Evolutionary conservation across 352 stramenopile species (phyloP), one percentile per base, ranked within the genome.

Genomic region (Globisporangium paroecandrum): DNA sequence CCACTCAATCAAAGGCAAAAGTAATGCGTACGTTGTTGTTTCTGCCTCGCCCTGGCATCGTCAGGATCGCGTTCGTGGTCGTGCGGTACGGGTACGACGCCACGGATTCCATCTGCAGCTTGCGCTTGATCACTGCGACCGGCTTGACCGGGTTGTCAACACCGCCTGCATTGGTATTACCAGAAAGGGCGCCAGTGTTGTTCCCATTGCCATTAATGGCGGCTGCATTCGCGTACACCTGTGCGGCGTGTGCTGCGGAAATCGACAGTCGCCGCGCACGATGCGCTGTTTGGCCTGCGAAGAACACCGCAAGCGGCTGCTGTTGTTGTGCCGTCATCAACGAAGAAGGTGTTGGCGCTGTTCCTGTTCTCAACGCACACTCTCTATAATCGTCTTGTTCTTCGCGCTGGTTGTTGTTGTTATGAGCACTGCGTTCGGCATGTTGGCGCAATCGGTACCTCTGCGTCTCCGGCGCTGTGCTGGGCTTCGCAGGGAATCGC

Each of bases 1-100:
- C 3, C 5, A 25, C 46, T 22, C 27, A 12, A 32, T 53, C 22
- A n/a, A 10, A 38, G 47, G 15, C 12, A 20, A n/a, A 36, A 41
- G 27, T n/a, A 53, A 8, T 25, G 46, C 54, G 9, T 47, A 61
- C 72, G 38, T 78, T 81, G 41, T 75, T 67, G 38, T 81, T 81
- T 38, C 72, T 61, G 25, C 53, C 54, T 12, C 65, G 56, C 1
- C 66, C 62, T 15, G 69, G 66, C 15, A 64, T 43, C 7, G 61
- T 54, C 29, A 77, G 65, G 4, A 66, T 58, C 20, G 51, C 4
- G 3, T 38, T 58, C 20, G 62, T 47, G 0, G 64, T 47, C 10
- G 64, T 43, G 18, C 66, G 74, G 24, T 65, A 59, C 25, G 53
- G 20, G 47, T 68, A 57, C 4, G 36, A 10, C 24, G 49, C 51